Evolutionary conservation across 805 yeast species (phyloP), one percentile per base, ranked within the genome.

Genomic region (Ogataea chonburiensis): DNA sequence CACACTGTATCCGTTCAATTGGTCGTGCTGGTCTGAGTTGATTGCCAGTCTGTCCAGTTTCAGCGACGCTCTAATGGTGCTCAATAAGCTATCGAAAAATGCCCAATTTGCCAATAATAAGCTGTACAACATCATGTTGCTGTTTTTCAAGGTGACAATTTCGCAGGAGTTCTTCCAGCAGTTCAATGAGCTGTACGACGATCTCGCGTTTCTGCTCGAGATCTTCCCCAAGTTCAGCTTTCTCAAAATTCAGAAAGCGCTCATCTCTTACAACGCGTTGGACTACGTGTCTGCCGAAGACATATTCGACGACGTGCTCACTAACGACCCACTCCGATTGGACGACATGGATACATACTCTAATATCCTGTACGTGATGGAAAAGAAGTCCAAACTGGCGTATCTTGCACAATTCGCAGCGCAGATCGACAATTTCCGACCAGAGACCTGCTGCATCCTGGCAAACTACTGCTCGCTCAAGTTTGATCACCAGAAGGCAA

Each of bases 301-400:
- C 34, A 62, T 84, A 3, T 93, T 91, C 57, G 96, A 91, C 55
- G 73, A 76, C 28, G 74, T 93, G 1, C 61, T 89, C 16, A 55
- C 69, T 7, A 64, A 64, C 15, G 98, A 93, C 58, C 98, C 98
- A 0, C 74, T 84, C 47, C 66, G 97, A 29, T 66, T 93, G 15
- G 98, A 93, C 52, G 96, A 89, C 51, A 67, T 93, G 66, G 98
- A 93, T 56, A 77, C 85, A 0, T 93, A 86, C 60, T 89, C 98
- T n/a, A 91, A 93, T 60, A 86, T 93, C 58, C 69, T 93, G 23
- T 93, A 89, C 54, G 98, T 93, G 24, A 86, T 87, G 84, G 96
- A 88, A 52, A 86, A 86, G 58, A 73, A 77, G 43, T 71, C 94
- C 1, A 89, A 93, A 57, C 67, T 93, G 17, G 81, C 96, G 15